Base-by-base conservation (phyloP, 2,329 filamentous ascomycete species). In the Xylaria sp. region DNA sequence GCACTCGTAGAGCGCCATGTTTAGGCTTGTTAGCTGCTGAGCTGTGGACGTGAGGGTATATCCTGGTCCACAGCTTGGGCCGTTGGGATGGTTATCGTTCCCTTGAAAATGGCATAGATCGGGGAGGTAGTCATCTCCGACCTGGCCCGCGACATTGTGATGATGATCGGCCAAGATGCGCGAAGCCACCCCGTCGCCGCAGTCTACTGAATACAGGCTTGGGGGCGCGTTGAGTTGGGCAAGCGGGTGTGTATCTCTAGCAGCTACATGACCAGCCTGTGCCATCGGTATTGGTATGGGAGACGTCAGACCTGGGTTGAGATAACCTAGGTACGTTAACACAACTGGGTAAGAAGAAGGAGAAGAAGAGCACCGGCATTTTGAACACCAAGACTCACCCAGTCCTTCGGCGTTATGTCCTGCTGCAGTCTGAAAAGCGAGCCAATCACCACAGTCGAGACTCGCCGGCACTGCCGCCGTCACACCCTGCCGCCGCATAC, bases 1-100 rank as follows among this genome's bases (percentile, higher is more conserved):
- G 44, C 66, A 71, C 58, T 71, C 66, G 60, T 55, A 62, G 31
- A 71, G 63, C 1, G 66, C 62, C 18, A 69, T n/a, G 31, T 54
- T 69, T 20, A 69, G 50, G 46, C 39, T 55, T 23, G 69, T 34
- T 9, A 71, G 58, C 9, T 58, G 63, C 20, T 31, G 39, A 15
- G 63, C 20, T 39, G 41, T 44, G 2, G 57, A 70, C 5, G 52
- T n/a, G 13, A 62, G 10, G 15, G 60, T n/a, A 4, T 20, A 9
- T 34, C 28, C 61, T 18, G 37, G 13, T 39, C 25, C 52, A n/a
- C 7, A n/a, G 23, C 58, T 57, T 6, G 8, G 25, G n/a, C 7
- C 28, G 6, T 13, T 31, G 15, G 20, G 4, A 12, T 48, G 23
- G 13, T 12, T 25, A 20, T 3, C 7, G 0, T 34, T 20, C 23